A percentile compares a stretch with the other conserved stretches of the same genome.
phyloP scores from a whole-genome alignment of 257 asterid species.

The Forsythia suspensa region DNA sequence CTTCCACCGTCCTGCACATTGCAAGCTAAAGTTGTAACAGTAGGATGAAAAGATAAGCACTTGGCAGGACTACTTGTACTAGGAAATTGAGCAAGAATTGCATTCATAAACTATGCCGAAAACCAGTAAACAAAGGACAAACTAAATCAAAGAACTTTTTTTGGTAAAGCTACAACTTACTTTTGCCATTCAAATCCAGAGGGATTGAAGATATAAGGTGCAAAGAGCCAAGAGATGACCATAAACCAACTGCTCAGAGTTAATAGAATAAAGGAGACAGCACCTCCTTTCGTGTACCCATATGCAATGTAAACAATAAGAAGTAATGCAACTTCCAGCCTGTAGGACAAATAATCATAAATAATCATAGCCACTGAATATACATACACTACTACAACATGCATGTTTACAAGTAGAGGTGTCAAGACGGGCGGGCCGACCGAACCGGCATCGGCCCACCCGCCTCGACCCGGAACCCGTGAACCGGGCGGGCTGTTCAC shows the following conservation, averaged over 20 bases:
- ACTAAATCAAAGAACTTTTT: background rate
- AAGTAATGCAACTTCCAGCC: constrained; percentile 94
- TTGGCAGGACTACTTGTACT: background rate
- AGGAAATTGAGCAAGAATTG: constrained; percentile 23
- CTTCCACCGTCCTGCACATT: constrained; percentile 85
- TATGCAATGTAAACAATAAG: constrained; percentile 88
- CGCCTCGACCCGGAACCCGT: too few species aligned
- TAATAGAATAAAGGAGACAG: constrained; percentile 66
- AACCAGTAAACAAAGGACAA: constrained; percentile 4
- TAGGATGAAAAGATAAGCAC: constrained; percentile 17
- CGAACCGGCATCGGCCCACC: too few species aligned
- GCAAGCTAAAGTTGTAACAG: constrained; percentile 8
- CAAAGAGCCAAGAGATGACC: constrained; percentile 96
- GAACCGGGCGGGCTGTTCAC: too few species aligned
- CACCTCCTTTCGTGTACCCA: constrained; percentile 67
- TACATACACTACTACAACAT: constrained; percentile 4
- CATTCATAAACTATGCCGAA: constrained; percentile 9
- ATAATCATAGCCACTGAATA: constrained; percentile 14
- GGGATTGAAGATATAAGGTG: constrained; percentile 96
- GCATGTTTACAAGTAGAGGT: background rate
- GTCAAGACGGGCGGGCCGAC: too few species aligned
- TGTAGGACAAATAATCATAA: constrained; percentile 35
- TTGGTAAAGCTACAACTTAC: constrained; percentile 47
- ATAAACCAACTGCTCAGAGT: constrained; percentile 97
- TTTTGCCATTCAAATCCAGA: constrained; percentile 99